Percentiles rank a stretch among this genome's conserved stretches.
These are phyloP conservation scores for Gigaspora rosea DNA, from an alignment of 192 early-diverging fungal species.

Conservation along the genomic window DNA sequence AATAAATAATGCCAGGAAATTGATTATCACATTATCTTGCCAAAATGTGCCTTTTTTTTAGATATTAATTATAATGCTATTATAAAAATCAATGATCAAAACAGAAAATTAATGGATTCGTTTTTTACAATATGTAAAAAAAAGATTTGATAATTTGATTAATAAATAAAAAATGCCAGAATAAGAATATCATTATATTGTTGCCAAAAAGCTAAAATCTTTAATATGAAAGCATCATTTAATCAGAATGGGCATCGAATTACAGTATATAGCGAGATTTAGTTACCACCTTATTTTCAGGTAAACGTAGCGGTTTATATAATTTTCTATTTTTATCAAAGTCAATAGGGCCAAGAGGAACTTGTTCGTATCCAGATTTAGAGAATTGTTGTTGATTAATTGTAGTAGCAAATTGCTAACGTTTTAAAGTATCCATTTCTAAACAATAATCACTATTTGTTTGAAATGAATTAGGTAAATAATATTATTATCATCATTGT, in stretches of 20 bases:
- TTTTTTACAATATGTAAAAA: not conserved
- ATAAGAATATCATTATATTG: constrained; percentile 54
- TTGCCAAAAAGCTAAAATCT: constrained; percentile 45
- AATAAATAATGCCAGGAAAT: not conserved
- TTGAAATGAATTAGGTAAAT: no score
- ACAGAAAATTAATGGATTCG: no score
- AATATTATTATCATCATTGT: no score
- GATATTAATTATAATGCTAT: not conserved
- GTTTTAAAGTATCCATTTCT: constrained; percentile 12
- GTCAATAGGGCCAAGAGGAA: constrained; percentile 3
- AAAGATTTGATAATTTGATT: constrained; percentile 13
- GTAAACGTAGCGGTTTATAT: not conserved
- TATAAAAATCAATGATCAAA: not conserved
- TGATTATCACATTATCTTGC: constrained; percentile 45
- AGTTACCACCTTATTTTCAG: not conserved
- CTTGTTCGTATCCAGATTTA: not conserved
- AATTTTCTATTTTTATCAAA: not conserved
- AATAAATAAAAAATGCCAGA: constrained; percentile 45
- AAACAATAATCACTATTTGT: not conserved
- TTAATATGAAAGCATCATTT: constrained; percentile 28
- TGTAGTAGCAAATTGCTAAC: not conserved
- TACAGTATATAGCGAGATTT: not conserved
- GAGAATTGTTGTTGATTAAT: no score
- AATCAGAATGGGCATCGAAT: not conserved
- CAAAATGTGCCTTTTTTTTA: constrained; percentile 53